Evolutionary conservation across 306 rosid genomes (phyloP).

Genomic region (Malus orientalis): DNA sequence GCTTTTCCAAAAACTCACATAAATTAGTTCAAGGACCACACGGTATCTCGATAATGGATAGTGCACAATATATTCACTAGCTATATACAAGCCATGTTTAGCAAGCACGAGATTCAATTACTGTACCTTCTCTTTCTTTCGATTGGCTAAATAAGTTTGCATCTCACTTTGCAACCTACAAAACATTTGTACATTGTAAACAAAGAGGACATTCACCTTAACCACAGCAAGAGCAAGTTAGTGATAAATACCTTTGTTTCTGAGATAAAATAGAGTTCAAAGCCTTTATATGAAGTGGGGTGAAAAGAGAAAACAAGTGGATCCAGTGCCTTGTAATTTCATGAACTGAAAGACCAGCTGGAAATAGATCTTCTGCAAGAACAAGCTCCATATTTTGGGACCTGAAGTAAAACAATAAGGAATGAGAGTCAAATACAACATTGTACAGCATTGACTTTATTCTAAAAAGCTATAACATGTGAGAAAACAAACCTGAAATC

Average conservation of each 20-base stretch:
- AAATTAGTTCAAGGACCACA: background rate
- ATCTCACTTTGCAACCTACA: constrained; percentile 76
- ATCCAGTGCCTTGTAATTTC: constrained; percentile 91
- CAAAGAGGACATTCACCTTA: background rate
- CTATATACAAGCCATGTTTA: background rate
- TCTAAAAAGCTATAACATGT: constrained; percentile 12
- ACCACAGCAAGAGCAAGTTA: constrained; percentile 1
- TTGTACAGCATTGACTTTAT: constrained; percentile 8
- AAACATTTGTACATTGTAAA: constrained; percentile 25
- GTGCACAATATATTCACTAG: background rate
- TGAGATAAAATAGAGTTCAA: constrained; percentile 56
- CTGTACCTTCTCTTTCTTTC: constrained; percentile 61
- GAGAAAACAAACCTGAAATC: constrained; percentile 67
- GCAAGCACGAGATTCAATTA: background rate
- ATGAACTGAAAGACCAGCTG: constrained; percentile 42
- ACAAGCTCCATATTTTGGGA: constrained; percentile 72
- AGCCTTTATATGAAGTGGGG: constrained; percentile 57
- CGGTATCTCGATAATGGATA: background rate
- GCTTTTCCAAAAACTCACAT: background rate
- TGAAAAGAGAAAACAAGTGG: constrained; percentile 67
- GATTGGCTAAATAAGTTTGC: constrained; percentile 52
- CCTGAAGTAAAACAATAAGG: constrained; percentile 27
- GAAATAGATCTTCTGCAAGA: constrained; percentile 71
- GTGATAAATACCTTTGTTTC: constrained; percentile 64
- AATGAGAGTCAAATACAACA: constrained; percentile 9